Conservation (phyloP, 805 yeast genomes). For the Hanseniaspora occidentalis region DNA sequence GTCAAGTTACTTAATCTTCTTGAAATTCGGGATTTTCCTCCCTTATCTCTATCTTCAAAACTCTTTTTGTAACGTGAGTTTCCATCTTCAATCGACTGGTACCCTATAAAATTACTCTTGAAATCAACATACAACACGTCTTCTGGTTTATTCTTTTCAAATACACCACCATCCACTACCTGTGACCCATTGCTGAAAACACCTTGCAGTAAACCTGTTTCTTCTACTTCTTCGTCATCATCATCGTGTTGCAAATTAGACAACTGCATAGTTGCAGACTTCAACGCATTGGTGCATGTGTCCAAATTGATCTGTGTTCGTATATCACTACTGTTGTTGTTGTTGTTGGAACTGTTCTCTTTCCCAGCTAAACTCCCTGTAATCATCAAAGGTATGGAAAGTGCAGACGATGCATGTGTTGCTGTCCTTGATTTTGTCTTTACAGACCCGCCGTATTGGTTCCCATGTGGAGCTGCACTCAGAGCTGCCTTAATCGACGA, state of each 20-base stretch:
- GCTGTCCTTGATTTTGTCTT: too few species aligned
- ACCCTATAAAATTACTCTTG: not conserved
- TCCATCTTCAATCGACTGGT: not conserved
- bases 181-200: too few species aligned
- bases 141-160: not conserved
- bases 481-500: too few species aligned
- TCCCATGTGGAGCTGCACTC: too few species aligned
- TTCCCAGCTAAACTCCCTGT: too few species aligned
- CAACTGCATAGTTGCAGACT: not conserved
- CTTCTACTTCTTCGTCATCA: not conserved
- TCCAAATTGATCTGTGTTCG: not conserved
- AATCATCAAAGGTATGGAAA: too few species aligned
- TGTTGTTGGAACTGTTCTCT: not conserved
- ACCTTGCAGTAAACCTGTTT: not conserved
- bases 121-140: not conserved
- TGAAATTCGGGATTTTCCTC: not conserved
- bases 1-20: not conserved
- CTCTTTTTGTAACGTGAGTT: too few species aligned
- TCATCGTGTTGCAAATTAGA: not conserved
- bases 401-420: too few species aligned
- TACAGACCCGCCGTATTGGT: too few species aligned
- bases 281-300: not conserved
- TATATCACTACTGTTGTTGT: not conserved
- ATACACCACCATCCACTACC: not conserved
- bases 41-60: too few species aligned